Conservation (phyloP, 225 moss, liverwort and hornwort genomes). For the Sphagnum contortum region DNA sequence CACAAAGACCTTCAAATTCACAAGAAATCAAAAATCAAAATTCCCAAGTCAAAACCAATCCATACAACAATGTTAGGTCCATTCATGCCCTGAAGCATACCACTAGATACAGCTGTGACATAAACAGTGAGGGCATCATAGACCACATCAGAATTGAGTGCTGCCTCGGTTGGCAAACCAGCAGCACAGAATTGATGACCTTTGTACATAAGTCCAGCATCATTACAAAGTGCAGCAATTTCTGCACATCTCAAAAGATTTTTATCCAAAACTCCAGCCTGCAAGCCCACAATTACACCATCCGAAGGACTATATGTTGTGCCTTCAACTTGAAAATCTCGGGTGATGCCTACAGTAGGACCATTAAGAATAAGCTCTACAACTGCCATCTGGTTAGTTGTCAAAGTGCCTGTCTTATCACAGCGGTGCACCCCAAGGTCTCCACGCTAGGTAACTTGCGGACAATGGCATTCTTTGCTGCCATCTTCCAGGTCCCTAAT, state of each 20-base stretch:
- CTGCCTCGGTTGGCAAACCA: conserved; percentile 93
- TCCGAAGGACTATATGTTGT: conserved; percentile 74
- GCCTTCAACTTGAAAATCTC: conserved; percentile 78
- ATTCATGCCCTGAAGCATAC: no score
- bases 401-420: conserved; percentile 95
- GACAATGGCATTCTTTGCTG: conserved; percentile 91
- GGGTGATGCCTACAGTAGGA: conserved; percentile 37
- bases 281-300: conserved; percentile 56
- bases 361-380: conserved; percentile 74
- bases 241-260: conserved; percentile 69
- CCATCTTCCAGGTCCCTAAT: conserved; percentile 87
- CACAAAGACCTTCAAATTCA: conserved; percentile 57
- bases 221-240: conserved; percentile 74
- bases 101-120: no score
- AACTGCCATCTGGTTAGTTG: conserved; percentile 97
- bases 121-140: no score
- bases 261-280: conserved; percentile 42
- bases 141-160: conserved; percentile 26
- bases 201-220: conserved; percentile 65
- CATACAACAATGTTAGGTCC: background rate
- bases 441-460: conserved; percentile 91
- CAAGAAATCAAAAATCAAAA: background rate
- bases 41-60: background rate
- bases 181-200: conserved; percentile 63
- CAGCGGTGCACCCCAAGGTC: conserved; percentile 87